Conservation (phyloP, 805 yeast species). For the Teunomyces aglyptinius region DNA sequence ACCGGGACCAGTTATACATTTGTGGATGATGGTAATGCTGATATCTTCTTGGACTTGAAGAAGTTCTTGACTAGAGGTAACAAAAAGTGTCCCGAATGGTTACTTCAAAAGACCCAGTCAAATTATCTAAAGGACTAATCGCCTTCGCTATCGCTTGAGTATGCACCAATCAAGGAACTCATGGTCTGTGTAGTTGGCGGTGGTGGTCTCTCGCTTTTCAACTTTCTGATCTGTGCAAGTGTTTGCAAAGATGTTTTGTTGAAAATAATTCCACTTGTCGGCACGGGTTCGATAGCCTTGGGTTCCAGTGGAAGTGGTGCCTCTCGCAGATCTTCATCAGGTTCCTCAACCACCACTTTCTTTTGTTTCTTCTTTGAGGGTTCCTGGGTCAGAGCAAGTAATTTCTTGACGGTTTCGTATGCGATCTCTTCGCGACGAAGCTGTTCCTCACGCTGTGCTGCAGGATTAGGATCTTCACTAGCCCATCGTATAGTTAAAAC, state of each 20-base stretch:
- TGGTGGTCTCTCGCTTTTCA: neutral
- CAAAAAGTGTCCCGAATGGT: conserved; percentile 29
- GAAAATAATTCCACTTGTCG: conserved; percentile 7
- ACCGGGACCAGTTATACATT: conserved; percentile 76
- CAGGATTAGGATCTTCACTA: conserved; percentile 79
- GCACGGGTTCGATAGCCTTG: conserved; percentile 3
- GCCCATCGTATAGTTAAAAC: conserved; percentile 83
- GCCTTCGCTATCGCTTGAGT: conserved; percentile 33
- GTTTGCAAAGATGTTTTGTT: conserved; percentile 7
- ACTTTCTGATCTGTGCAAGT: conserved; percentile 6
- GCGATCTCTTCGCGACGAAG: conserved; percentile 52
- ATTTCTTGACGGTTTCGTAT: conserved; percentile 48
- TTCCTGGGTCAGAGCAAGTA: conserved; percentile 31
- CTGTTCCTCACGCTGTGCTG: conserved; percentile 50
- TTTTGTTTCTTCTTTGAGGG: conserved; percentile 12
- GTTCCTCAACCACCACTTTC: conserved; percentile 19
- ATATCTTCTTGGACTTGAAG: conserved; percentile 50
- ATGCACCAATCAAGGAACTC: conserved; percentile 19
- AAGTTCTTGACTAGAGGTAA: conserved; percentile 43
- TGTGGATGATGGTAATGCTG: conserved; percentile 55
- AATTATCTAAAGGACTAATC: conserved; percentile 3
- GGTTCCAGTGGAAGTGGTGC: conserved; percentile 11
- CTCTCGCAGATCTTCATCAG: conserved; percentile 9
- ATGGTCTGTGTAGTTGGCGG: conserved; percentile 8
- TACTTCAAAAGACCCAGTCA: conserved; percentile 8